Evolutionary conservation across 371 early-diverging fungal genomes (phyloP).

Genomic region (Circinella umbellata): DNA sequence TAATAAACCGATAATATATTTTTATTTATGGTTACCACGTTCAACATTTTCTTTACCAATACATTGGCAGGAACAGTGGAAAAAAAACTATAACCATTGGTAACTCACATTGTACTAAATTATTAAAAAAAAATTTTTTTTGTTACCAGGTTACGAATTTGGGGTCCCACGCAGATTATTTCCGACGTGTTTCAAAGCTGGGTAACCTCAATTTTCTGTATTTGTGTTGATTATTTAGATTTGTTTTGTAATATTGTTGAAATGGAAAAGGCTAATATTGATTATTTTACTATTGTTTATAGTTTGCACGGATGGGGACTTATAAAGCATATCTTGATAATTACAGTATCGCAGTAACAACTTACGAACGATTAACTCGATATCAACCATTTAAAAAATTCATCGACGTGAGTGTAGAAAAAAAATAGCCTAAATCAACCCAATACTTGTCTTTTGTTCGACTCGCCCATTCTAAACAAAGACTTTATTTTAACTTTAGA

Average conservation of each 20-base stretch:
- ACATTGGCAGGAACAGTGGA: no score
- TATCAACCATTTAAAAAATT: slow-evolving; percentile 52
- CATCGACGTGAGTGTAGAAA: slow-evolving; percentile 32
- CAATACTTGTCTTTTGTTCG: neutral
- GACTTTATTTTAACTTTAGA: slow-evolving; percentile 13
- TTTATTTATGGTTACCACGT: no score
- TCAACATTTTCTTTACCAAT: no score
- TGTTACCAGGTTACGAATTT: slow-evolving; percentile 38
- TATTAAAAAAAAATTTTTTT: neutral
- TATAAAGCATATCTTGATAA: slow-evolving; percentile 42
- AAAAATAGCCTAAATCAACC: no score
- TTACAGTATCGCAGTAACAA: slow-evolving; percentile 37
- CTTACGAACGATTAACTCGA: slow-evolving; percentile 40
- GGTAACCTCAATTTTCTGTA: slow-evolving; percentile 24
- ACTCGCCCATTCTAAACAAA: neutral
- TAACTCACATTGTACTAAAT: no score
- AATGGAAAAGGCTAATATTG: neutral
- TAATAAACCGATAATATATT: no score
- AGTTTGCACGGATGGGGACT: slow-evolving; percentile 29
- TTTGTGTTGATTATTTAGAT: neutral
- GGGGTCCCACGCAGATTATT: slow-evolving; percentile 61
- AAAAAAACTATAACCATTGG: no score
- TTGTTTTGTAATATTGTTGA: neutral
- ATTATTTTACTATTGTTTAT: neutral
- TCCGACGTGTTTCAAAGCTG: slow-evolving; percentile 50